Evolutionary conservation across 345 rosid species (phyloP), one percentile per base, ranked within the genome.

Genomic region (Camelina laxa): DNA sequence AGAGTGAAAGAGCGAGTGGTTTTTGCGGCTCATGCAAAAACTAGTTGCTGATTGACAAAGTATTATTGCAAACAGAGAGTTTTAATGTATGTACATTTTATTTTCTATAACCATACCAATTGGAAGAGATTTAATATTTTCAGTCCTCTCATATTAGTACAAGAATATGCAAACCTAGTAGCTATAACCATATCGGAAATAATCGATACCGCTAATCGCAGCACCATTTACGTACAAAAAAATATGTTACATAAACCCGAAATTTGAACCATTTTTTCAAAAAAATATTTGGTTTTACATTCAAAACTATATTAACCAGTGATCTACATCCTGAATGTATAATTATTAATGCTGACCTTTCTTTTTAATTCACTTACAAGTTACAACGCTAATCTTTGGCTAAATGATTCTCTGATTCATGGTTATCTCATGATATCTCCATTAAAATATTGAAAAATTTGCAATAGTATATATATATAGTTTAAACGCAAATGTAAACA

Each of bases 381-480:
- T 9, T 58, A 16, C 10, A n/a, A 7, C 41, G 42, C 27, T 69
- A 45, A 14, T 47, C 36, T 50, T 24, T 61, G n/a, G 61, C 50
- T 13, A 30, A 39, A 2, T 60, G 9, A 44, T 56, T 9, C 5
- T 31, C 20, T 12, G 16, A 38, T 72, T 17, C 45, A 51, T 39
- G 69, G 61, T 51, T 39, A 17, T 62, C 33, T 39, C 50, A 72
- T 12, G 31, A 7, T 22, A 22, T 36, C n/a, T 22, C 39, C 22
- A 38, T 38, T 50, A 38, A 49, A 21, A 15, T 10, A 24, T 7
- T 22, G 30, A 35, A 9, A 17, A 24, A 3, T 27, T 51, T 12
- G 44, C 19, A 33, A 5, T 58, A 58, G n/a, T 35, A 33, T 33
- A 6, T 33, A 33, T 27, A 5, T 27, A 31, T 64, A 14, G 42